Conservation (phyloP, 2,329 filamentous ascomycete species). For the Cladosporium sp. region DNA sequence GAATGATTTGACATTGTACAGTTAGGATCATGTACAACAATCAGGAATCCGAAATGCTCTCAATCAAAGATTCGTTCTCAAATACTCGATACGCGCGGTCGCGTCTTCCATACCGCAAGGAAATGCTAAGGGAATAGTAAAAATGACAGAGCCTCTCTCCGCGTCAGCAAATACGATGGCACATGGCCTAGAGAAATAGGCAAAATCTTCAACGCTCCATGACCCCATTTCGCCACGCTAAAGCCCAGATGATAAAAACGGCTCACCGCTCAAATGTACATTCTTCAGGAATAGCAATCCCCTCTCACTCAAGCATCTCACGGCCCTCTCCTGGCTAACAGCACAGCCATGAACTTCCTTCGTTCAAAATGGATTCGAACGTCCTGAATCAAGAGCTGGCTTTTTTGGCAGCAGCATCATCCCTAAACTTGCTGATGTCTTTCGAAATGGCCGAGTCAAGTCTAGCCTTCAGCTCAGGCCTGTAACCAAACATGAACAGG, state of each 20-base stretch:
- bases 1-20: no score
- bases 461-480: conserved; percentile 77
- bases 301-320: background rate
- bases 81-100: no score
- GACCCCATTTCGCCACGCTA: background rate
- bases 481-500: conserved; percentile 85
- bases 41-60: no score
- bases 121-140: no score
- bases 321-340: background rate
- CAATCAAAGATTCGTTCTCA: no score
- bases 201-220: background rate
- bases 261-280: background rate
- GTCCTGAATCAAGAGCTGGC: background rate
- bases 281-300: background rate
- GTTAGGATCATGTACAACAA: no score
- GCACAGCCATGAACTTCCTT: background rate
- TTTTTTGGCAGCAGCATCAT: conserved; percentile 48
- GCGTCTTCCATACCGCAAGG: no score
- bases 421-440: conserved; percentile 72
- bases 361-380: no score
- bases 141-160: no score
- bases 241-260: background rate
- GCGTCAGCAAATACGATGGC: no score
- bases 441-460: conserved; percentile 70
- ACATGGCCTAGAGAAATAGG: background rate